Conservation (phyloP, 805 yeast species). For the Torulaspora delbrueckii region DNA sequence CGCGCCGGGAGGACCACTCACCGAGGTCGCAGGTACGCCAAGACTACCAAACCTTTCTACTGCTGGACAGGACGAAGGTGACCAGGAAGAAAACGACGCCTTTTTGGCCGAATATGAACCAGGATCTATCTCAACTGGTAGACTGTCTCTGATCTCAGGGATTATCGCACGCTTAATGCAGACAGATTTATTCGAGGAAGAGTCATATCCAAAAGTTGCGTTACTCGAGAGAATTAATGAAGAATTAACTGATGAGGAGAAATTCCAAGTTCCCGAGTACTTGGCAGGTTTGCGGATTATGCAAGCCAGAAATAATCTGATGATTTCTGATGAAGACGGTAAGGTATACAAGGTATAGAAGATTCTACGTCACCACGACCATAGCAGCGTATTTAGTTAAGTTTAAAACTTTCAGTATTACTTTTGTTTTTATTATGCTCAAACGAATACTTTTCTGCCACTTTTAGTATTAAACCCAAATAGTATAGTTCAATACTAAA, state of each 20-base stretch:
- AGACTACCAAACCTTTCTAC: conserved; percentile 21
- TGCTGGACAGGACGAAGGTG: conserved; percentile 17
- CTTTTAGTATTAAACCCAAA: no score
- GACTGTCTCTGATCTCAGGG: conserved; percentile 45
- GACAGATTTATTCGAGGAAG: conserved; percentile 42
- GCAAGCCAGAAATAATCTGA: conserved; percentile 43
- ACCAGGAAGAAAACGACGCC: conserved; percentile 20
- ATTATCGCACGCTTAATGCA: conserved; percentile 45
- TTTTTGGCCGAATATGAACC: conserved; percentile 20
- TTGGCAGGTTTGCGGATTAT: conserved; percentile 41
- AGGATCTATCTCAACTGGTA: conserved; percentile 45
- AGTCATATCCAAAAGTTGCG: conserved; percentile 38
- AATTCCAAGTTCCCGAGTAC: conserved; percentile 42
- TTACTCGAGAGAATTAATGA: conserved; percentile 43
- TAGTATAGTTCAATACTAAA: not conserved
- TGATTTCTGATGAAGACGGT: conserved; percentile 41
- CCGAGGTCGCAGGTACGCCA: conserved; percentile 22
- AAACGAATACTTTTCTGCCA: no score
- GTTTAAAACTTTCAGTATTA: not conserved
- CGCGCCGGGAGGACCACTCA: conserved; percentile 19
- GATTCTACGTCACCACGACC: not conserved
- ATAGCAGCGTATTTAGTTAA: not conserved
- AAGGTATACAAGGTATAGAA: conserved; percentile 42
- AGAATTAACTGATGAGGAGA: conserved; percentile 45
- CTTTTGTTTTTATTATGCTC: not conserved